Evolutionary conservation across 305 asterid genomes (phyloP).

Genomic region (Fraxinus greggii): DNA sequence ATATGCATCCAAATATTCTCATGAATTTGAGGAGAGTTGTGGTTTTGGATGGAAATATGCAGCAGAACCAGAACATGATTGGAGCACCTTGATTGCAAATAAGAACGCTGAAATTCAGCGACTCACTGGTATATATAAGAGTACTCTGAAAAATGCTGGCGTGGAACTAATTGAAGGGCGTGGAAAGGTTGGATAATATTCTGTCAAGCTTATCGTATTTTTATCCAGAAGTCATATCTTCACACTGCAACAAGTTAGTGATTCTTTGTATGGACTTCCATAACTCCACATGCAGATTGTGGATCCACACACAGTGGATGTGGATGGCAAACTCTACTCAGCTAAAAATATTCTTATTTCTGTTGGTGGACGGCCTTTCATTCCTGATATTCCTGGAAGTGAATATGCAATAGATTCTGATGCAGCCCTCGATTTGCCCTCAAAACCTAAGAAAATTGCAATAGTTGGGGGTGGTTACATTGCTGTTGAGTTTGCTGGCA

Average conservation of each 20-base stretch:
- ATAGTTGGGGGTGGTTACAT: constrained; percentile 97
- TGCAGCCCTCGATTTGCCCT: constrained; percentile 91
- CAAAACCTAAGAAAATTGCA: constrained; percentile 81
- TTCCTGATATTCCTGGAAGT: constrained; percentile 91
- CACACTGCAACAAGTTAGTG: neutral
- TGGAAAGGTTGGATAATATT: constrained; percentile 71
- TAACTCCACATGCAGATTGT: constrained; percentile 52
- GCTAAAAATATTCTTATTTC: constrained; percentile 84
- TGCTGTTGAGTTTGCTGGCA: constrained; percentile 99
- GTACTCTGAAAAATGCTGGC: constrained; percentile 66
- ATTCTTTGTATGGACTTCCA: constrained; percentile 12
- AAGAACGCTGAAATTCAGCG: constrained; percentile 92
- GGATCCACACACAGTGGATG: constrained; percentile 88
- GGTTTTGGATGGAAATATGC: constrained; percentile 91
- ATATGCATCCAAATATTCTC: constrained; percentile 84
- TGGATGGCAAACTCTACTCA: constrained; percentile 78
- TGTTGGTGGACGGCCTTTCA: constrained; percentile 95
- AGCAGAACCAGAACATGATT: constrained; percentile 83
- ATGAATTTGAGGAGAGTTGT: constrained; percentile 87
- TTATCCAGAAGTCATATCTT: constrained; percentile 1
- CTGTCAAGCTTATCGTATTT: neutral
- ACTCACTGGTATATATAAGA: constrained; percentile 85
- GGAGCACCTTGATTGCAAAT: constrained; percentile 89
- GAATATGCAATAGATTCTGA: constrained; percentile 91
- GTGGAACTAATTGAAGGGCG: constrained; percentile 87